Evolutionary conservation across 1,139 yeast genomes (phyloP).

Genomic region (Fermentozyma sake): DNA sequence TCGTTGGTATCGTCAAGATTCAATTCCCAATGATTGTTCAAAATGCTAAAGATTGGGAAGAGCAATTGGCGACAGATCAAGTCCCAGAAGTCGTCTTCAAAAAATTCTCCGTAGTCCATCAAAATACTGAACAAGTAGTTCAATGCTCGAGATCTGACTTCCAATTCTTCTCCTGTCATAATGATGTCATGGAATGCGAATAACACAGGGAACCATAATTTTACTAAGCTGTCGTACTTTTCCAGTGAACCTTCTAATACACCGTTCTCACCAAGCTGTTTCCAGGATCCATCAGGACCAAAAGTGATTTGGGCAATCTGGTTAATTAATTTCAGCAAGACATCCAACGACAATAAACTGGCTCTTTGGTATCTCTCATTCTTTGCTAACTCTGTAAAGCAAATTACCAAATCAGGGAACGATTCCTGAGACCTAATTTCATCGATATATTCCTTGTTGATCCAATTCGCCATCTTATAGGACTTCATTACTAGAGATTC

Average conservation of each 20-base stretch:
- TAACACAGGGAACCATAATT: constrained; percentile 77
- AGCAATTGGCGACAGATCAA: constrained; percentile 69
- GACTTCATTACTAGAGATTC: constrained; percentile 62
- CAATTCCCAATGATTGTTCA: constrained; percentile 74
- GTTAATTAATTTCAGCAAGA: constrained; percentile 61
- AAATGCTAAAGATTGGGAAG: constrained; percentile 85
- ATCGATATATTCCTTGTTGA: constrained; percentile 58
- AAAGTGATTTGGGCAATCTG: constrained; percentile 47
- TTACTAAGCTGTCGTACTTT: constrained; percentile 37
- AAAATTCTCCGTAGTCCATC: constrained; percentile 73
- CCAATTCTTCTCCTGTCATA: constrained; percentile 91
- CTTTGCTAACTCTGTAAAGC: constrained; percentile 78
- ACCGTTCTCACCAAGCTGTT: constrained; percentile 5
- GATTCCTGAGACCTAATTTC: constrained; percentile 71
- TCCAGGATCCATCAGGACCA: constrained; percentile 11
- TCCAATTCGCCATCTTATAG: constrained; percentile 57
- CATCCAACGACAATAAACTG: constrained; percentile 75
- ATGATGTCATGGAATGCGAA: constrained; percentile 83
- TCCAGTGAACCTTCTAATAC: constrained; percentile 9
- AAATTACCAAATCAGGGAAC: constrained; percentile 67
- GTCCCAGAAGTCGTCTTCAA: constrained; percentile 78
- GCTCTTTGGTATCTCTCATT: constrained; percentile 78
- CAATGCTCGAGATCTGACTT: constrained; percentile 87
- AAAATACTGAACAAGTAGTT: constrained; percentile 77
- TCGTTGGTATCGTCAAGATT: constrained; percentile 62